Evolutionary conservation across 805 yeast species (phyloP), one percentile per base, ranked within the genome.

Genomic region (Nakazawaea populi): DNA sequence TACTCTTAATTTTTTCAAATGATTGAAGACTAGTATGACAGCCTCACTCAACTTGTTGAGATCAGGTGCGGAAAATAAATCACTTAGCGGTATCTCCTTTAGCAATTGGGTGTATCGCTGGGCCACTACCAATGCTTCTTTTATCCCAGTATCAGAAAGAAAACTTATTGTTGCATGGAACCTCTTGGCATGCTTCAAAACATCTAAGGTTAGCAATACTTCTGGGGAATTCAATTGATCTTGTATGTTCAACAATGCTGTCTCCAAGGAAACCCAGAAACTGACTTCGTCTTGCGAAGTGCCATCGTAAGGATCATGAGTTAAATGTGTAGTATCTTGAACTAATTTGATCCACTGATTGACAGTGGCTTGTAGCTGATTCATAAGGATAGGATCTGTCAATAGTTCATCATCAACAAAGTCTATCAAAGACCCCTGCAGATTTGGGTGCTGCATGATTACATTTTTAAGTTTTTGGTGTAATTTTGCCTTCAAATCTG

Each of bases 101-200:
- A 89, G 68, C 30, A 92, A 68, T 7, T 78, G 76, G 55, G 82
- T 83, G 60, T 83, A 82, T n/a, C 73, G 71, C 10, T 70, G 67
- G 0, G 89, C 79, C 27, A 66, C 65, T 4, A 69, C 68, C 10
- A 80, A 54, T 12, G 85, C 79, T 30, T 79, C 82, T 37, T 70
- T 65, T 24, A 92, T 65, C 0, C 89, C 88, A 2, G 86, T 81
- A 59, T 88, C 95, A 5, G 89, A 79, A 35, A 78, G 69, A 58
- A 87, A 85, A 36, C 85, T 75, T n/a, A 81, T 77, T 0, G 91
- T 83, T 1, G 89, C 83, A 61, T 87, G 95, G 60, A 83, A 87
- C 55, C 97, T 72, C 57, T 87, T 90, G 2, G 90, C 89, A 12
- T 75, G 68, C 53, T 79, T 78, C 50, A 91, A 70, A 0, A 87